Evolutionary conservation across 2,329 filamentous ascomycete species (phyloP), one percentile per base, ranked within the genome.

Genomic region (Ophiostoma triangulosporum): DNA sequence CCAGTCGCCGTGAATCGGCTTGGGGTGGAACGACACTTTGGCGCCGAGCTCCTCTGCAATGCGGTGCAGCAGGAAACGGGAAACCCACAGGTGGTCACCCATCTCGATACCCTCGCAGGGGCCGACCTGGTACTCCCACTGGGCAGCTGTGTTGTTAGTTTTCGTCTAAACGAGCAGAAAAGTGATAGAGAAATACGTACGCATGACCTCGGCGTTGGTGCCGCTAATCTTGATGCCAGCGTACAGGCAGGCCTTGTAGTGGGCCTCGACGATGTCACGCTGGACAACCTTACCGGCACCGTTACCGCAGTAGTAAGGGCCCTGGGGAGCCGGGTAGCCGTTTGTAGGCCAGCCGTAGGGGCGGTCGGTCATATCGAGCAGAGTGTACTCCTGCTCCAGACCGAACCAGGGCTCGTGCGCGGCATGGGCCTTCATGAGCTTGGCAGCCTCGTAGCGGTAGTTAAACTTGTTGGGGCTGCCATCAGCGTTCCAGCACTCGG

Each of bases 401-500:
- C 93, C 93, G 72, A 97, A 98, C 93, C 91, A 97, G 66, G 93
- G 90, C 68, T 86, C 77, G 64, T 91, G 84, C 54, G 81, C 75
- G 68, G 83, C 83, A 70, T 96, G 83, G 59, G 83, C 78, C 70
- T 93, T 82, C 88, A 97, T 95, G 64, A 96, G 77, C 70, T 93
- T 85, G 66, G 81, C 81, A 65, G 83, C 86, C 66, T 97, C 91
- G 69, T 96, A 86, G 62, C 93, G 88, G 83, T 84, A 87, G 85
- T 98, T 98, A 85, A 81, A 97, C 73, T 95, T 90, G 83, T 97
- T 98, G 71, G 93, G 93, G 59, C 83, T 88, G 67, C 89, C 90
- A 71, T 96, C 90, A 60, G 86, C 76, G 68, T 91, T 89, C 86
- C 88, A 96, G 72, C 88, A 95, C 77, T 96, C 91, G 67, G 84